Conservation (phyloP, 2,329 filamentous ascomycete species). For the Hypoxylon sp. region DNA sequence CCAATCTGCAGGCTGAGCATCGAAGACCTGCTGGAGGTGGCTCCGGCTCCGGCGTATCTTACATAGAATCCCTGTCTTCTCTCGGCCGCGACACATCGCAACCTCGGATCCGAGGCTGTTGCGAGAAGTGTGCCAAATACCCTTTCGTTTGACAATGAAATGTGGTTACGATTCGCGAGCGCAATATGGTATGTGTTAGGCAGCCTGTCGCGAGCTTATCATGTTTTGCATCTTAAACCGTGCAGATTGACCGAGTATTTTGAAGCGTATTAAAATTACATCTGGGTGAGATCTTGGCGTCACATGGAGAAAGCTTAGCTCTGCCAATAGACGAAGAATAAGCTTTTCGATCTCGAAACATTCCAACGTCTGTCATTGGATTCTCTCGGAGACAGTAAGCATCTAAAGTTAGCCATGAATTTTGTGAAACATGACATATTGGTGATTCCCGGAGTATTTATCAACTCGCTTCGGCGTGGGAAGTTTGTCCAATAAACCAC, state of each 20-base stretch:
- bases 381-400: constrained; percentile 9
- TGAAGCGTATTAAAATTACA: no score
- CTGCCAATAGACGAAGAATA: neutral
- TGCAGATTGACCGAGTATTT: neutral
- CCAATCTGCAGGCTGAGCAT: neutral
- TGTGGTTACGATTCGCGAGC: neutral
- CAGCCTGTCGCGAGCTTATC: neutral
- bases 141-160: neutral
- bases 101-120: constrained; percentile 25
- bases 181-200: neutral
- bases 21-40: neutral
- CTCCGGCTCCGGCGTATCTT: constrained; percentile 18
- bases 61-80: neutral
- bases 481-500: neutral
- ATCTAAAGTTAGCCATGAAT: constrained; percentile 10
- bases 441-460: constrained; percentile 1
- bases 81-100: constrained; percentile 20
- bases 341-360: constrained; percentile 9
- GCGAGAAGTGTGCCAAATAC: neutral
- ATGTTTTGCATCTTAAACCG: neutral
- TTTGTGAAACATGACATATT: neutral
- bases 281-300: no score
- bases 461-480: neutral
- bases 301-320: neutral
- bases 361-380: constrained; percentile 7